Conservation (phyloP, 495 filamentous ascomycete genomes). For the Lepidopterella palustris region DNA sequence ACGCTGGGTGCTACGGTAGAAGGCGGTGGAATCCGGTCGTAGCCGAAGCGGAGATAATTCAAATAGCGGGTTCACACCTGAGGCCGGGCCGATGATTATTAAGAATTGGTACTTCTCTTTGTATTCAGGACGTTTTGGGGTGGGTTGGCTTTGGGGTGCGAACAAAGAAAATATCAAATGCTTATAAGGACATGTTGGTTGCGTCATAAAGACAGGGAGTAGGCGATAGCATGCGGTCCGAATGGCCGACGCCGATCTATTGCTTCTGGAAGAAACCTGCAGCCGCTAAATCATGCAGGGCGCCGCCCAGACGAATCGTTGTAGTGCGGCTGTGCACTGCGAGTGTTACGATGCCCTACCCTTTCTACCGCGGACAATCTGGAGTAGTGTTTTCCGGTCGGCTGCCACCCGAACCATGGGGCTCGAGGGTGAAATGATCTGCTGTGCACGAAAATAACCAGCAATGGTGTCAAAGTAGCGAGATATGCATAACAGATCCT, state of each 20-base stretch:
- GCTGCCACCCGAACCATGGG: background rate
- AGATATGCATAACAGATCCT: background rate
- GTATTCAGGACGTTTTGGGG: background rate
- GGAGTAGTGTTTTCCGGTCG: background rate
- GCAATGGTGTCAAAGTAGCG: constrained; percentile 5
- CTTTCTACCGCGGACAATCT: too few species aligned
- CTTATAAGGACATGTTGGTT: background rate
- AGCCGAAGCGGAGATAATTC: constrained; percentile 1
- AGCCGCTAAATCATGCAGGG: background rate
- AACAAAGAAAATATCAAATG: constrained; percentile 4
- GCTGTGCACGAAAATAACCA: constrained; percentile 15
- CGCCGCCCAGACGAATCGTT: background rate
- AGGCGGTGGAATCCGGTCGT: constrained; percentile 17
- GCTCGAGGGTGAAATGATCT: background rate
- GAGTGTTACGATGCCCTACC: background rate
- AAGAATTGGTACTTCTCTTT: background rate
- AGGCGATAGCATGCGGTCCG: background rate
- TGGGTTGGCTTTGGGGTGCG: background rate
- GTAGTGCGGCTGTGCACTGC: background rate
- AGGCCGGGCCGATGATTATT: background rate
- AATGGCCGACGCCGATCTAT: background rate
- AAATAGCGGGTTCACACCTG: background rate
- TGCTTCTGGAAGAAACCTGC: background rate
- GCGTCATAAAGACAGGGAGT: background rate
- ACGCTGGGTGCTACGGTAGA: constrained; percentile 4